Percentiles rank a stretch among this genome's conserved stretches.
These are phyloP conservation scores for Raffaelea arxii DNA, from an alignment of 2,329 filamentous ascomycete genomes.

Conservation along the genomic window DNA sequence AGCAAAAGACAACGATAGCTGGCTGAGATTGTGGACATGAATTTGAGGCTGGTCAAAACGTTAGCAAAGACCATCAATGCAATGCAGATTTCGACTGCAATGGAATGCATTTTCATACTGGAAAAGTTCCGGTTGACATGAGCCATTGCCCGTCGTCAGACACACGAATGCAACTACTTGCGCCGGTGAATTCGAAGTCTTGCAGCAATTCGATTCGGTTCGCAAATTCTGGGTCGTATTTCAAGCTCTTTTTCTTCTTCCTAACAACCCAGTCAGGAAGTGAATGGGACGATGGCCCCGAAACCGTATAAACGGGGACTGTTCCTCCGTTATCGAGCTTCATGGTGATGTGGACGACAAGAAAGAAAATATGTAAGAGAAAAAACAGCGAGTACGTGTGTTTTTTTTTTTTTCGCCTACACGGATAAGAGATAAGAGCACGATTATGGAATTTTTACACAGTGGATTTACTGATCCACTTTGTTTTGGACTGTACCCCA, in stretches of 20 bases:
- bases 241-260: slow-evolving; percentile 80
- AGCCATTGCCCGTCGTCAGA: slow-evolving; percentile 97
- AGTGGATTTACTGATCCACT: too few species aligned
- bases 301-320: slow-evolving; percentile 63
- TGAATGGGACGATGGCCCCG: slow-evolving; percentile 76
- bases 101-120: slow-evolving; percentile 26
- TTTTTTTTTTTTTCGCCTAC: too few species aligned
- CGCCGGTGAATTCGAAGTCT: slow-evolving; percentile 83
- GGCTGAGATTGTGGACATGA: slow-evolving; percentile 88
- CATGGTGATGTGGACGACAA: slow-evolving; percentile 7
- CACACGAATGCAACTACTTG: slow-evolving; percentile 78
- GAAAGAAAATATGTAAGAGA: not conserved
- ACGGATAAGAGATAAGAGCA: not conserved
- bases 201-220: slow-evolving; percentile 91
- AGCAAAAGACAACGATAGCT: slow-evolving; percentile 86
- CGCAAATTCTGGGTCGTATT: slow-evolving; percentile 85
- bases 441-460: too few species aligned
- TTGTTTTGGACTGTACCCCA: too few species aligned
- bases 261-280: slow-evolving; percentile 93
- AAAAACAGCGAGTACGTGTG: too few species aligned
- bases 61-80: too few species aligned
- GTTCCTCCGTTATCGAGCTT: slow-evolving; percentile 15
- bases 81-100: too few species aligned
- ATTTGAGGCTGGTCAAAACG: slow-evolving; percentile 52
- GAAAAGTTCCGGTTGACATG: slow-evolving; percentile 80